Base-by-base conservation (phyloP, 306 rosid species). In the Carpinus viminea region DNA sequence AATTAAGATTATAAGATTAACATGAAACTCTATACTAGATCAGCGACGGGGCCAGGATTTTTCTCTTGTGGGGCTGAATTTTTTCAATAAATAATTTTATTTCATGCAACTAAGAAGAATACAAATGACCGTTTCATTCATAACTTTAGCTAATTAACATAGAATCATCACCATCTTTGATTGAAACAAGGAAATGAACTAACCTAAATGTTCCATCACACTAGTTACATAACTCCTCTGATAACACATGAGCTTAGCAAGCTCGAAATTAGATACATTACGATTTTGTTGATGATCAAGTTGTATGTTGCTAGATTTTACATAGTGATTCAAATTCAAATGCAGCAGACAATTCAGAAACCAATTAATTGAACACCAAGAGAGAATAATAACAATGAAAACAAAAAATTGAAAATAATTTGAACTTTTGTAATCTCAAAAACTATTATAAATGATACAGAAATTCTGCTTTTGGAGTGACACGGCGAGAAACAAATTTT, bases 201-300 rank as follows among this genome's bases (percentile, higher is more conserved):
- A 79, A 92, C 99, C 99, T 96, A 84, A 93, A 93, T 62, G 99
- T 95, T 45, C 98, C 99, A 95, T 95, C 72, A 93, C 99, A 28
- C 99, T 91, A 72, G 99, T 95, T 7, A 95, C 98, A 72, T 90
- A 91, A 75, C 99, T 95, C 20, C 78, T 90, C 53, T 93, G 98
- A 2, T 97, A 84, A 83, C 93, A 80, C 73, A 95, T 79, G 79
- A 95, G 99, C 85, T 95, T 95, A 65, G 99, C 98, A 41, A 95
- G 99, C 79, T 98, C 99, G 12, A 95, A 95, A 89, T 95, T 98
- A 50, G 99, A 95, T 79, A 95, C 97, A 86, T 91, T 95, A 28
- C 98, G 46, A 48, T 91, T 84, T 98, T 98, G 93, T 68, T 90
- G 99, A 68, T 88, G 90, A 85, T 92, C 97, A 38, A 95, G 68